phyloP scores from a whole-genome alignment of 2,329 filamentous ascomycete species.

The Cercospora janseana region DNA sequence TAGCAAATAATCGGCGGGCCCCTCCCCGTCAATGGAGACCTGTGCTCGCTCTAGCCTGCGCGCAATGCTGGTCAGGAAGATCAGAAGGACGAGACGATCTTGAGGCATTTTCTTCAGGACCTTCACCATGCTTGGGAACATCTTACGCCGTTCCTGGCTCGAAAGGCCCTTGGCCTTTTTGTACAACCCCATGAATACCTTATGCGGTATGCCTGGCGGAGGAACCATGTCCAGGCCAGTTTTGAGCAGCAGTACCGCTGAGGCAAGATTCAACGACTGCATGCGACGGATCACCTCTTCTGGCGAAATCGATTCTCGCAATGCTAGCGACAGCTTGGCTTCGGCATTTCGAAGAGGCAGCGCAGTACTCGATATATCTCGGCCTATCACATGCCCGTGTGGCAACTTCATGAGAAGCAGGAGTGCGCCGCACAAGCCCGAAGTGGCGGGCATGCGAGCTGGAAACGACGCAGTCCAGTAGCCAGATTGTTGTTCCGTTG shows the following conservation, averaged over 20 bases:
- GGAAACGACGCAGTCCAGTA: constrained; percentile 22
- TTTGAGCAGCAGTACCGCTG: constrained; percentile 6
- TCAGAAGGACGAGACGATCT: constrained; percentile 18
- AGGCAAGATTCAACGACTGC: neutral
- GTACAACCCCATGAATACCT: constrained; percentile 14
- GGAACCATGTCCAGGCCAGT: constrained; percentile 11
- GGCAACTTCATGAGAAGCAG: constrained; percentile 16
- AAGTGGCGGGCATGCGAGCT: constrained; percentile 9
- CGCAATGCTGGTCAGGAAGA: constrained; percentile 22
- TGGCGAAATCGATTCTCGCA: neutral
- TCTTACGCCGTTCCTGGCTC: constrained; percentile 10
- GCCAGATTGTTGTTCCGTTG: constrained; percentile 18
- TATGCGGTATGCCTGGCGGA: constrained; percentile 9
- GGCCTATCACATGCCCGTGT: neutral
- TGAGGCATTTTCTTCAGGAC: constrained; percentile 22
- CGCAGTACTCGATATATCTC: neutral
- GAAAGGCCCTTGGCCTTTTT: constrained; percentile 15
- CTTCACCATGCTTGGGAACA: constrained; percentile 19
- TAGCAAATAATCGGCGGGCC: constrained; percentile 19
- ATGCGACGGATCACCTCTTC: neutral
- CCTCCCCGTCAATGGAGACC: constrained; percentile 17
- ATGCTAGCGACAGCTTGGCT: neutral
- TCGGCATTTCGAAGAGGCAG: neutral
- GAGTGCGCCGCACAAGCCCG: constrained; percentile 19
- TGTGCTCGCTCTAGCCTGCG: constrained; percentile 14